These are phyloP conservation scores for Astrothelium subdiscretum DNA, from an alignment of 495 filamentous ascomycete species.

Conservation along the genomic window DNA sequence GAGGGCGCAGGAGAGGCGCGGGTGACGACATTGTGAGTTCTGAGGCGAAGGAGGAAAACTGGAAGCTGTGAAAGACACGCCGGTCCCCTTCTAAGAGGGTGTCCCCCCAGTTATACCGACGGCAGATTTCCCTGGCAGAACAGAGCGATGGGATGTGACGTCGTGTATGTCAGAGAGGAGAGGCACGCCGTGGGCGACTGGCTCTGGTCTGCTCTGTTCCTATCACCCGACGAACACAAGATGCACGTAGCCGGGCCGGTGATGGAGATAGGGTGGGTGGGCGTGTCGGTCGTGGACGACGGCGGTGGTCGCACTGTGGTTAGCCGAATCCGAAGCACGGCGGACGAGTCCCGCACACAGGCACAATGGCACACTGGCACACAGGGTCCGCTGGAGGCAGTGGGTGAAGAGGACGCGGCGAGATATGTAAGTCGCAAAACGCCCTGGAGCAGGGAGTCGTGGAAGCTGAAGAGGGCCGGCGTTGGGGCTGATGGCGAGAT, in stretches of 20 bases:
- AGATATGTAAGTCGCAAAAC: background rate
- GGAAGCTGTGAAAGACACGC: background rate
- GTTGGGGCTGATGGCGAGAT: background rate
- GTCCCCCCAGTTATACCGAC: background rate
- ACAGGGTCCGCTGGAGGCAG: background rate
- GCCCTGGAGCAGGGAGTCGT: background rate
- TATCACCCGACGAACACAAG: background rate
- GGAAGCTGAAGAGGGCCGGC: background rate
- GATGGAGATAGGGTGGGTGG: background rate
- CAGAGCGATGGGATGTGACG: background rate
- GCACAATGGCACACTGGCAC: background rate
- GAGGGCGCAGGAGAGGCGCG: constrained; percentile 69
- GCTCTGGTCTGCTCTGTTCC: background rate
- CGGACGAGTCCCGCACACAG: background rate
- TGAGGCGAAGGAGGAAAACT: background rate
- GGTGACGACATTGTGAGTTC: constrained; percentile 58
- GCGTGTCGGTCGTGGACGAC: background rate
- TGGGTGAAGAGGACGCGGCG: background rate
- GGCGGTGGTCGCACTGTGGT: background rate
- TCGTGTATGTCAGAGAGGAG: background rate
- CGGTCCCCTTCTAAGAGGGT: background rate
- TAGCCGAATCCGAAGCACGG: background rate
- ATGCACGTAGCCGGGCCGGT: background rate
- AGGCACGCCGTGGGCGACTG: background rate
- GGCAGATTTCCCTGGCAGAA: background rate